Evolutionary conservation across 2,329 filamentous ascomycete species (phyloP), one percentile per base, ranked within the genome.

Genomic region (Pestalotiopsis sp.): DNA sequence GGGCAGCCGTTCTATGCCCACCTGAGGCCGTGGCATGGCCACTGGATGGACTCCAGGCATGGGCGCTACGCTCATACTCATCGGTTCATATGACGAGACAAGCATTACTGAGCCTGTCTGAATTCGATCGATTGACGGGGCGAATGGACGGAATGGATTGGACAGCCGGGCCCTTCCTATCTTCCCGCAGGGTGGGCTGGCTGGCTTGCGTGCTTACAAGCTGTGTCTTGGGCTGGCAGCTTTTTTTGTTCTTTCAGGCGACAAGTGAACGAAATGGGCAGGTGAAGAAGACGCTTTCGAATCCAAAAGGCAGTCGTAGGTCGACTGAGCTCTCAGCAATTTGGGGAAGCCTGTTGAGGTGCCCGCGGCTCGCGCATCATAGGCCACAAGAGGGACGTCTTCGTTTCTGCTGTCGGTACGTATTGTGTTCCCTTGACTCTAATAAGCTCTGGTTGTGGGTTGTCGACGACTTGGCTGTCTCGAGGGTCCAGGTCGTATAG

Each of bases 1-100:
- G 31, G 92, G 91, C 73, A 95, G 83, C 70, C 93, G 89, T 81
- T 95, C 92, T 79, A 95, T 95, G 78, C 92, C 91, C 76, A 95
- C 91, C 83, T 93, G 91, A 36, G 92, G 91, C 75, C 93, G 88
- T 72, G 92, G 89, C 86, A 93, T 91, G 77, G 83, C 80, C 70
- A 85, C 80, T 38, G 84, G 82, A 70, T 84, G 84, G 64, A 82
- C 79, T 70, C 81, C 81, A 39, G 83, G 76, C 69, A 83, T 80
- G 69, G 82, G 79, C 57, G 81, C 77, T 66, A 82, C 78, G 59
- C 74, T 79, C 76, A 78, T 77, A 70, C 80, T 82, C 76, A 83
- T 81, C 70, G 79, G 78, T 73, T 84, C 77, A 75, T 79, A 81
- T 49, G 77, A 71, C 63, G 81, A 80, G 52, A 79, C 64, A 27